phyloP scores from a whole-genome alignment of 768 basidiomycete species.

The Rhizopogon vesiculosus region DNA sequence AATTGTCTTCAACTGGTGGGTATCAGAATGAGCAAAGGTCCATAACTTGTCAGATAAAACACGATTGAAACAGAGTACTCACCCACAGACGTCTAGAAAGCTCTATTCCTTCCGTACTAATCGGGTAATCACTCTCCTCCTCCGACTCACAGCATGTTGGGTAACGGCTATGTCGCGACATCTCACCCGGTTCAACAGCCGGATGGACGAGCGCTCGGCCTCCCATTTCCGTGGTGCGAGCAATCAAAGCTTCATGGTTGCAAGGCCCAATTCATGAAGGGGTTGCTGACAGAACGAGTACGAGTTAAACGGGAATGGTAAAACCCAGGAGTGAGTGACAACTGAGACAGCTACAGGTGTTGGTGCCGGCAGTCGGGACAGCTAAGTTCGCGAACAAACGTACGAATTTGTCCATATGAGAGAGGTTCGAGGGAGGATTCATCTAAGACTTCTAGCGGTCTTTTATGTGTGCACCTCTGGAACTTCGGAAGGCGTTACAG shows the following conservation, averaged over 20 bases:
- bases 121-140: slow-evolving; percentile 28
- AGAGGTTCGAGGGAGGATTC: no score
- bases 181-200: slow-evolving; percentile 12
- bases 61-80: slow-evolving; percentile 1
- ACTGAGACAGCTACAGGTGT: slow-evolving; percentile 19
- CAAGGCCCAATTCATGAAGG: neutral
- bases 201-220: slow-evolving; percentile 29
- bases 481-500: neutral
- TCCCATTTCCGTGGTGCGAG: slow-evolving; percentile 27
- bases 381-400: slow-evolving; percentile 29
- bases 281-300: slow-evolving; percentile 4
- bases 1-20: slow-evolving; percentile 10
- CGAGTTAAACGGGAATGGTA: slow-evolving; percentile 24
- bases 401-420: slow-evolving; percentile 14
- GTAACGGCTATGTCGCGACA: slow-evolving; percentile 22
- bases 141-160: slow-evolving; percentile 19
- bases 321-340: slow-evolving; percentile 29
- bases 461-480: neutral
- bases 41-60: neutral
- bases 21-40: neutral
- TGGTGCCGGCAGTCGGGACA: slow-evolving; percentile 17
- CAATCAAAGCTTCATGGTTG: slow-evolving; percentile 8
- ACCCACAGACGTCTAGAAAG: slow-evolving; percentile 31
- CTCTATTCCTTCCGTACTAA: slow-evolving; percentile 26
- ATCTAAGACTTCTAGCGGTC: no score